These are phyloP conservation scores for Gossypium trilobum DNA, from an alignment of 441 rosid genomes.

Conservation along the genomic window DNA sequence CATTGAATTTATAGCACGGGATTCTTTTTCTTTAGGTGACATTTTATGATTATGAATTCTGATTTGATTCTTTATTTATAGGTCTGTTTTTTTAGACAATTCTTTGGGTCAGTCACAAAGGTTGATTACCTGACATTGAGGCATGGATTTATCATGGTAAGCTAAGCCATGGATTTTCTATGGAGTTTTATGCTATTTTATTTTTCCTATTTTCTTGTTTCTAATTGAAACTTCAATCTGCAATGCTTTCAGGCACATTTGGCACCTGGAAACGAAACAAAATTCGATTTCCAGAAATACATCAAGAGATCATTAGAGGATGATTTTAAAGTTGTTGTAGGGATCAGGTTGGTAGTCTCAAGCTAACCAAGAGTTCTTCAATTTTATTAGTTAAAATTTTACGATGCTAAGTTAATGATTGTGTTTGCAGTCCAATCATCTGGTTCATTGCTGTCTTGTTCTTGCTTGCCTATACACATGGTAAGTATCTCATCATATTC, in stretches of 20 bases:
- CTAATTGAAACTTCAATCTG: neutral
- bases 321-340: slow-evolving; percentile 81
- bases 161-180: neutral
- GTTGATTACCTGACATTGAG: slow-evolving; percentile 79
- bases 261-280: slow-evolving; percentile 62
- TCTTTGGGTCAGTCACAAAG: slow-evolving; percentile 73
- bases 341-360: slow-evolving; percentile 51
- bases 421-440: slow-evolving; percentile 51
- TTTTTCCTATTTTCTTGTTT: neutral
- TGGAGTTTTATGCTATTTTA: slow-evolving; percentile 1
- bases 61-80: slow-evolving; percentile 13
- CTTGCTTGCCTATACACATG: slow-evolving; percentile 66
- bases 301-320: slow-evolving; percentile 76
- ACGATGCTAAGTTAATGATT: neutral
- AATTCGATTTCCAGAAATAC: slow-evolving; percentile 75
- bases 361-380: neutral
- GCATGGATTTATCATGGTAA: slow-evolving; percentile 77
- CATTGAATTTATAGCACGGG: no score
- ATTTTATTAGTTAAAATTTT: neutral
- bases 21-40: no score
- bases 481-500: slow-evolving; percentile 28
- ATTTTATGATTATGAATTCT: neutral
- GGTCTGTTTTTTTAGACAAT: slow-evolving; percentile 96
- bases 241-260: slow-evolving; percentile 61
- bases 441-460: slow-evolving; percentile 68